These are phyloP conservation scores for Botrytis paeoniae DNA, from an alignment of 2,329 filamentous ascomycete genomes.

Conservation along the genomic window DNA sequence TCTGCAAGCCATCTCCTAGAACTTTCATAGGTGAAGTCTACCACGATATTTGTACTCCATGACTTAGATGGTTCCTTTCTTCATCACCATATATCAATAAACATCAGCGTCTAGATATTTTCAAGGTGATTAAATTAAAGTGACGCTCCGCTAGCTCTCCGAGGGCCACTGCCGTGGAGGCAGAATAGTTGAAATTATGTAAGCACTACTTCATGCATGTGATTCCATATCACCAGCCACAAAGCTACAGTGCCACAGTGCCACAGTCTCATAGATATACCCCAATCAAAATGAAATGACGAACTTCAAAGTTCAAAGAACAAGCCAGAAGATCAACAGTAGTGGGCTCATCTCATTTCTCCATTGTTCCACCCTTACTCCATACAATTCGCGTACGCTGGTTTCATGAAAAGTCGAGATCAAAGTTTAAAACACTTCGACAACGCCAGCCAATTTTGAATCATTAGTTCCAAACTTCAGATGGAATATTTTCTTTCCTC, in stretches of 20 bases:
- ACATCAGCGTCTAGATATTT: not conserved
- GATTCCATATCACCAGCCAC: not conserved
- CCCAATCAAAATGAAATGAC: not conserved
- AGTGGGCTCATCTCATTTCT: not conserved
- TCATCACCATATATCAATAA: not conserved
- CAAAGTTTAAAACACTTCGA: not conserved
- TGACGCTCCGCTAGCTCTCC: not conserved
- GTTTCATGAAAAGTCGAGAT: not conserved
- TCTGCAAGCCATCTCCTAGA: not conserved
- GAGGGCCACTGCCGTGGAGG: not conserved
- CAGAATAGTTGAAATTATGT: not conserved
- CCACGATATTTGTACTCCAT: not conserved
- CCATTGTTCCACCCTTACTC: slow-evolving; percentile 3
- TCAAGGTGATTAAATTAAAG: not conserved
- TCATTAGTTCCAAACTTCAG: not conserved
- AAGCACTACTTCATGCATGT: not conserved
- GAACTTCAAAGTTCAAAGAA: not conserved
- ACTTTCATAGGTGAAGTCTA: not conserved
- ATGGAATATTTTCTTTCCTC: not conserved
- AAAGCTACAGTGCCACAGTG: not conserved
- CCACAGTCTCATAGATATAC: not conserved
- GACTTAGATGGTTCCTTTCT: no score
- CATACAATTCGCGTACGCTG: not conserved
- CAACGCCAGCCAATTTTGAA: not conserved
- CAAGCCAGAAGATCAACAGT: not conserved